Conservation (phyloP, 495 filamentous ascomycete genomes). For the Annulohypoxylon nitens region DNA sequence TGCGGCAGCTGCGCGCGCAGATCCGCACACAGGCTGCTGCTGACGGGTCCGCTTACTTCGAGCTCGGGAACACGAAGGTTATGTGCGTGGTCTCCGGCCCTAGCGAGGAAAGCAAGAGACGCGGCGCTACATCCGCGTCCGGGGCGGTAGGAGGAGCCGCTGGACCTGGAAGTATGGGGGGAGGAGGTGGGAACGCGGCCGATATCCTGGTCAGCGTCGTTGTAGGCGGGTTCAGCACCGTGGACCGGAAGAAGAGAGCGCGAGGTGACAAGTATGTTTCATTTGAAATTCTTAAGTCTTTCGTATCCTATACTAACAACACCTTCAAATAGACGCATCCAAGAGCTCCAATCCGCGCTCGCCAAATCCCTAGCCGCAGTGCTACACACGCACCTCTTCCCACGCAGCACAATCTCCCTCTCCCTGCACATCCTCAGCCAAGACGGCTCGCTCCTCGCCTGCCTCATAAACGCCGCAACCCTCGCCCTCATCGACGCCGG, state of each 20-base stretch:
- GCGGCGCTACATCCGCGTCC: constrained; percentile 52
- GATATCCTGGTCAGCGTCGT: constrained; percentile 85
- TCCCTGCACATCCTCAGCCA: constrained; percentile 88
- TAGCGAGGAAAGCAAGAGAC: constrained; percentile 65
- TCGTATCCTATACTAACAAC: neutral
- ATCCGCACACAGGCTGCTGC: constrained; percentile 91
- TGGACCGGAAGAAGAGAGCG: constrained; percentile 82
- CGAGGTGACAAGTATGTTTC: constrained; percentile 86
- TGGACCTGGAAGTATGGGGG: neutral
- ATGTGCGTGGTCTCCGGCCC: constrained; percentile 93
- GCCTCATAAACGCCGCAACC: constrained; percentile 90
- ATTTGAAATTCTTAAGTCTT: too few relatives aligned
- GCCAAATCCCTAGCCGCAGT: constrained; percentile 77
- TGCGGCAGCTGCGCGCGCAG: constrained; percentile 87
- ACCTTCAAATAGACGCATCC: constrained; percentile 70
- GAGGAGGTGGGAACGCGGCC: constrained; percentile 57
- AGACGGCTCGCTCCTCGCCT: constrained; percentile 90
- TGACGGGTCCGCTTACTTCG: constrained; percentile 89
- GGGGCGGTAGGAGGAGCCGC: constrained; percentile 58
- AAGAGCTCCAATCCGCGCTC: constrained; percentile 84
- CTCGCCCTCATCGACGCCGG: constrained; percentile 95
- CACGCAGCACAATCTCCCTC: constrained; percentile 85
- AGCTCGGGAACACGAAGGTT: constrained; percentile 96
- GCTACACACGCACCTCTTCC: constrained; percentile 88
- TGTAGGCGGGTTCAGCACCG: constrained; percentile 87